Evolutionary conservation across 805 yeast genomes (phyloP), one percentile per base, ranked within the genome.

Genomic region (Sugiyamaella americana): DNA sequence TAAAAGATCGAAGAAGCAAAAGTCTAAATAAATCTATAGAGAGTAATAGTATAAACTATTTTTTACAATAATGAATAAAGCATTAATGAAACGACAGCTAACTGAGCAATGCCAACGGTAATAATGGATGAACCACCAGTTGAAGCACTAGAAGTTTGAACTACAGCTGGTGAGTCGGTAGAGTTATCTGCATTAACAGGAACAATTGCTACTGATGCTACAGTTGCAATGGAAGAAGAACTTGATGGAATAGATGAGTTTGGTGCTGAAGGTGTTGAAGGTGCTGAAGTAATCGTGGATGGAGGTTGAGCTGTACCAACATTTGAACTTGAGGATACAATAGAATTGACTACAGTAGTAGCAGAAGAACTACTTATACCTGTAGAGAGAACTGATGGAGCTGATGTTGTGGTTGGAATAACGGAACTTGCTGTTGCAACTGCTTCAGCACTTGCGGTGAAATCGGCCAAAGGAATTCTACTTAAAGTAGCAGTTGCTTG

Each of bases 401-500:
- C 32, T 8, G 32, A 26, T 8, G 32, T 26, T 8, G 32, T 8
- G 32, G 32, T 26, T 26, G 32, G 13, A 26, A 13, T 13, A 8
- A 26, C 32, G 13, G 32, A 26, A 26, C n/a, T n/a, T n/a, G 32
- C 13, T 8, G 32, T 26, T 8, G 32, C 8, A 26, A 26, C 32
- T 26, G 32, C 32, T 8, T 26, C 13, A n/a, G n/a, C n/a, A n/a
- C n/a, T n/a, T n/a, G n/a, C n/a, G n/a, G n/a, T n/a, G n/a, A n/a
- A n/a, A n/a, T n/a, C n/a, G n/a, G n/a, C n/a, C 32, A 26, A 26
- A 13, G 35, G 37, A n/a, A 21, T 16, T n/a, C 45, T 35, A 4
- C 5, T 13, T 6, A 42, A 23, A n/a, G 47, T 36, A 21, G 48
- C 49, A 2, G 48, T 42, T 16, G 48, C 50, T 13, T 22, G 24